Base-by-base conservation (phyloP, 2,329 filamentous ascomycete species). In the Periconia sp. region DNA sequence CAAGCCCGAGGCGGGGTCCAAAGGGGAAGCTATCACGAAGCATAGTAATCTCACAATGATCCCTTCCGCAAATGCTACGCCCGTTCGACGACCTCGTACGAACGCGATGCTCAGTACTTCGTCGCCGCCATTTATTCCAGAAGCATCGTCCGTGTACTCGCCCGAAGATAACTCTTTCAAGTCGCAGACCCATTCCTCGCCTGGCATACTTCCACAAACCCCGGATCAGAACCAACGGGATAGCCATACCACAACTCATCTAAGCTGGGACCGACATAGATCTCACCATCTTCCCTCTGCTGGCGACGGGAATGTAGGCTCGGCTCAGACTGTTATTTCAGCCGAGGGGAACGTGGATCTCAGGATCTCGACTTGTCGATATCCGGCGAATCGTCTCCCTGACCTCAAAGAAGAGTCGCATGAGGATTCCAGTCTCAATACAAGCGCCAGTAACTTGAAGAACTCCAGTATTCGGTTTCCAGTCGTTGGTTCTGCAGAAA, bases 361-460 rank as follows among this genome's bases (percentile, higher is more conserved):
- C n/a, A n/a, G n/a, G n/a, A n/a, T n/a, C n/a, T n/a, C n/a, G n/a
- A n/a, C n/a, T n/a, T n/a, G n/a, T n/a, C 50, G 54, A 36, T 70
- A 73, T 48, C 54, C 69, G 9, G 34, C 56, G 30, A 57, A 57
- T 22, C 57, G 72, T 56, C 65, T 77, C 12, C 70, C 74, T 10
- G 73, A 73, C 32, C 55, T 78, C 22, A 77, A 77, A 41, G 75
- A 78, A 50, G 75, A 77, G 45, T 75, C 74, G 13, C 66, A 74
- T 32, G 74, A 77, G 37, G 74, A 75, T 45, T 72, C 74, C 48
- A 74, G 73, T 44, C 50, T 71, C 24, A 67, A 71, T 28, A 66
- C 59, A 5, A 69, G 67, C 38, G 58, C 59, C 1, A 61, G 63
- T 46, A 66, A 69, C 33, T 39, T 68, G 28, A 67, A 61, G 50